Evolutionary conservation across 2,329 filamentous ascomycete genomes (phyloP), one percentile per base, ranked within the genome.

Genomic region (Tolypocladium capitatum): DNA sequence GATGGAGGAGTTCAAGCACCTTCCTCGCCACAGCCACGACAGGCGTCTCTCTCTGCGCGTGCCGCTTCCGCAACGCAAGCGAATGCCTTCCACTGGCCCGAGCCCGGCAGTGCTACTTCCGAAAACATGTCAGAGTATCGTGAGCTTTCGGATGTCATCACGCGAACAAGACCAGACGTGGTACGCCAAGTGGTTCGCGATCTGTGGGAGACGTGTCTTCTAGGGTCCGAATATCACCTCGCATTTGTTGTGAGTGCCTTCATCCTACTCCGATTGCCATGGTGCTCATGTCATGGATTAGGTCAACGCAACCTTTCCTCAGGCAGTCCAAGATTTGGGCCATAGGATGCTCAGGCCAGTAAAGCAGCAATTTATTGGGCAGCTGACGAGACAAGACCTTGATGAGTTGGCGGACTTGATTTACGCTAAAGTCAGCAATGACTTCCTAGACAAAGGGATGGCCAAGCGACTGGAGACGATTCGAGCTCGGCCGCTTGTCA

Each of bases 401-500:
- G 75, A 79, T 51, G 63, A 66, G 2, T 54, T 76, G 16, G 62
- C 65, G 3, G 61, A 70, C 27, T 31, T 56, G 1, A 66, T 80
- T 28, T 58, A 79, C 6, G 52, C 60, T 43, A 73, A 69, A 46
- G 70, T 67, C 14, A 74, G 73, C 52, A 60, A 71, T 31, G 49
- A 52, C 1, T 77, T 80, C 47, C 65, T 80, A 2, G 76, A 79
- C 55, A 68, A 64, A 47, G 74, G 69, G 4, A 56, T 80, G n/a
- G 70, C 72, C 18, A 64, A 60, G 47, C 72, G 76, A 0, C 63
- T 80, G 4, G 65, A 67, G 42, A 76, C 73, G 2, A 79, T 80
- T 46, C 68, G 70, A 10, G 75, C 74, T 1, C 69, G 73, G 27
- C 67, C 71, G 14, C 67, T 80, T 3, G 72, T 80, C 46, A 78